Conservation (phyloP, 352 stramenopile species). For the Phytophthora pini region DNA sequence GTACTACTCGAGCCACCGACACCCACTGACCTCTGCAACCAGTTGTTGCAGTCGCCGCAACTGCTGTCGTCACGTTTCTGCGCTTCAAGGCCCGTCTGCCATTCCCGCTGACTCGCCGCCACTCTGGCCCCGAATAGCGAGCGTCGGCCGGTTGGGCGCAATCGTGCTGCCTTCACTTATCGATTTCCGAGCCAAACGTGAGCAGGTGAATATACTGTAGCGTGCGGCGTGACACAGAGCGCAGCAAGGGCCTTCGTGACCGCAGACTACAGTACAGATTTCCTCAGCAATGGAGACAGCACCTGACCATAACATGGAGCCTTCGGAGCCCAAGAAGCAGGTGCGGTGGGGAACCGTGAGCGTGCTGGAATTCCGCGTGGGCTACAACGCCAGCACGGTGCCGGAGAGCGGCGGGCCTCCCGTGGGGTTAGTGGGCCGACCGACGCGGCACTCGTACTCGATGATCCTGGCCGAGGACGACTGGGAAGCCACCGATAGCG, state of each 20-base stretch:
- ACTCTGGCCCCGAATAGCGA: conserved; percentile 9
- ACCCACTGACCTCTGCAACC: too few species aligned
- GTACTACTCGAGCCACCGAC: too few species aligned
- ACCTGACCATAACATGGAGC: conserved; percentile 4
- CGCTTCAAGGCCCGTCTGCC: neutral
- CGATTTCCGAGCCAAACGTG: neutral
- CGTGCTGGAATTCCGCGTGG: conserved; percentile 55
- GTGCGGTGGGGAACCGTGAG: conserved; percentile 54
- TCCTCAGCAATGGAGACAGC: conserved; percentile 5
- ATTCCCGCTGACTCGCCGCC: neutral
- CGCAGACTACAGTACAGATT: neutral
- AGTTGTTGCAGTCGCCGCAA: too few species aligned
- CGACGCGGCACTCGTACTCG: conserved; percentile 41
- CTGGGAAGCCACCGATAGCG: conserved; percentile 21
- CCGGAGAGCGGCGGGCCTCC: conserved; percentile 53
- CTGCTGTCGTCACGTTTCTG: neutral
- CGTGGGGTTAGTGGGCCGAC: conserved; percentile 51
- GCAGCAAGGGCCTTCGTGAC: too few species aligned
- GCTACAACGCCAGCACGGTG: conserved; percentile 59
- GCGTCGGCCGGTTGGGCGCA: conserved; percentile 5
- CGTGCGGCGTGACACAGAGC: too few species aligned
- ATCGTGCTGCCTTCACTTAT: conserved; percentile 17
- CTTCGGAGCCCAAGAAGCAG: conserved; percentile 33
- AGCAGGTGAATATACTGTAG: neutral
- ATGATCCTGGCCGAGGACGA: conserved; percentile 33